Percentiles rank a stretch among this genome's conserved stretches.
Evolutionary conservation across 2,329 filamentous ascomycete genomes (phyloP).

Genomic region (Xylaria sp.): DNA sequence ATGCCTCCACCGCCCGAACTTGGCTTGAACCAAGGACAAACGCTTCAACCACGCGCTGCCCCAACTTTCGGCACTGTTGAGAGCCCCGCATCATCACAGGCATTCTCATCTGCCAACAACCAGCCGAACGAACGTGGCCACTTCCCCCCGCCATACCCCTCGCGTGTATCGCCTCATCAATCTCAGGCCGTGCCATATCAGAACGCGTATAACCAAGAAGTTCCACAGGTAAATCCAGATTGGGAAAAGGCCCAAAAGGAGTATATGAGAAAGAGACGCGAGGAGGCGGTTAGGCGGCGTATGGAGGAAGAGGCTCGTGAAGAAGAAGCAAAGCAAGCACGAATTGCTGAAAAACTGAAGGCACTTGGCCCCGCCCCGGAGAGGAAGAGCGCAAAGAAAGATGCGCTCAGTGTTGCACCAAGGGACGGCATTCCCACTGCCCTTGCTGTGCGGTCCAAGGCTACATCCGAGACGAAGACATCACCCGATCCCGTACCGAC

Average conservation of each 20-base stretch:
- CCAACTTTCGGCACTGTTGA: conserved; percentile 64
- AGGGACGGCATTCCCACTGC: conserved; percentile 42
- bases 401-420: conserved; percentile 53
- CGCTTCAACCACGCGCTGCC: conserved; percentile 53
- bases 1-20: conserved; percentile 58
- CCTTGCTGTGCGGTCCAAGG: conserved; percentile 39
- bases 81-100: conserved; percentile 61
- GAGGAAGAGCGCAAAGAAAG: conserved; percentile 67
- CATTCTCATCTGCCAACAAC: conserved; percentile 52
- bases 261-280: conserved; percentile 77
- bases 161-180: conserved; percentile 58
- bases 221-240: conserved; percentile 60
- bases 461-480: conserved; percentile 31
- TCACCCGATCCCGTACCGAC: conserved; percentile 51
- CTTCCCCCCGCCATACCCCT: conserved; percentile 54
- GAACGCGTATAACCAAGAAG: conserved; percentile 49
- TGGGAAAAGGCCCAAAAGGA: conserved; percentile 72
- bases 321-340: conserved; percentile 76
- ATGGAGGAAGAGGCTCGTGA: conserved; percentile 76
- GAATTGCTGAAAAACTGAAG: conserved; percentile 77
- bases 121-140: conserved; percentile 46
- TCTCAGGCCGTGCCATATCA: conserved; percentile 56
- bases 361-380: conserved; percentile 74
- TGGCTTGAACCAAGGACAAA: conserved; percentile 47
- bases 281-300: conserved; percentile 74